phyloP scores from a whole-genome alignment of 2,329 filamentous ascomycete species.

The Phyllosticta citriasiana region DNA sequence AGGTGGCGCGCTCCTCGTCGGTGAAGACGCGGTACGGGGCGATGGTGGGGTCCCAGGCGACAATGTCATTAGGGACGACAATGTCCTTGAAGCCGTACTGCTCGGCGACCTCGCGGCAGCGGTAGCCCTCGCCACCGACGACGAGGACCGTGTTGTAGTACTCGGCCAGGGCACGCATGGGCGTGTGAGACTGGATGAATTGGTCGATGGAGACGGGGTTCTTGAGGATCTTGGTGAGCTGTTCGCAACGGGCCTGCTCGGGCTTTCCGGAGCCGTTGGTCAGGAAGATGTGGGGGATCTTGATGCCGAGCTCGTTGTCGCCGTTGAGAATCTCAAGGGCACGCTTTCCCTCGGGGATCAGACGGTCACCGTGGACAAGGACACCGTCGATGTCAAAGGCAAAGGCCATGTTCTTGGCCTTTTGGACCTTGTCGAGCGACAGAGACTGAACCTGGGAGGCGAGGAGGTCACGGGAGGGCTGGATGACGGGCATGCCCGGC shows the following conservation, averaged over 20 bases:
- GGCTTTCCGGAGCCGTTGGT: slow-evolving; percentile 68
- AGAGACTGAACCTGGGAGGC: slow-evolving; percentile 62
- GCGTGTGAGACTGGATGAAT: slow-evolving; percentile 69
- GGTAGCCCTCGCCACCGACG: slow-evolving; percentile 65
- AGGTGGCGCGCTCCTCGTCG: slow-evolving; percentile 55
- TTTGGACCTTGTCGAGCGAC: slow-evolving; percentile 52
- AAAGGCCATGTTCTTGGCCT: slow-evolving; percentile 72
- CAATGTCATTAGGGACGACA: slow-evolving; percentile 63
- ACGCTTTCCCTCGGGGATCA: slow-evolving; percentile 57
- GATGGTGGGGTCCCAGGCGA: slow-evolving; percentile 58
- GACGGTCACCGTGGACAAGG: slow-evolving; percentile 60
- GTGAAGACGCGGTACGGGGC: slow-evolving; percentile 61
- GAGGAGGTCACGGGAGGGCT: slow-evolving; percentile 56
- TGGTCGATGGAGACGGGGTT: slow-evolving; percentile 59
- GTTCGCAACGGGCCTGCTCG: slow-evolving; percentile 53
- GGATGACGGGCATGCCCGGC: slow-evolving; percentile 49
- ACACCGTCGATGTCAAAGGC: slow-evolving; percentile 73
- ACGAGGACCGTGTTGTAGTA: slow-evolving; percentile 71
- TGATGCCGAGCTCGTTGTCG: slow-evolving; percentile 68
- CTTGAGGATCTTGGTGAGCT: slow-evolving; percentile 56
- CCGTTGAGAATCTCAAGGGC: slow-evolving; percentile 63
- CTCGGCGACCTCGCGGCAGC: slow-evolving; percentile 63
- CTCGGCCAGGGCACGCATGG: slow-evolving; percentile 64
- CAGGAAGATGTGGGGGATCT: slow-evolving; percentile 65
- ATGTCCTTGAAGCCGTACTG: slow-evolving; percentile 66